phyloP scores from a whole-genome alignment of 2,329 filamentous ascomycete species.

The Paraconiothyrium sp. region DNA sequence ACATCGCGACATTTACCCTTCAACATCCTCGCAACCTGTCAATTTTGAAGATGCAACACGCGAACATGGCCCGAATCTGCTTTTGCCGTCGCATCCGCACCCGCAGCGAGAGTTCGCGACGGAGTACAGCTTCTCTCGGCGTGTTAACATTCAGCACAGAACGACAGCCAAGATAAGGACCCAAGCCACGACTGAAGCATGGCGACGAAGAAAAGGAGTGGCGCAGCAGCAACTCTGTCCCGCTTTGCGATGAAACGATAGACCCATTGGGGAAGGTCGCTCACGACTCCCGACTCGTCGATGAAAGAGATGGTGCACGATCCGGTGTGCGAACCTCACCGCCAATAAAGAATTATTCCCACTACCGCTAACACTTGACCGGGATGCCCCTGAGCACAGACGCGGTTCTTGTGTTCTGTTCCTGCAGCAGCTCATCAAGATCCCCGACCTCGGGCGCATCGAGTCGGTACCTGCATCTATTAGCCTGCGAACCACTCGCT shows the following conservation, averaged over 20 bases:
- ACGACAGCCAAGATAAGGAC: neutral
- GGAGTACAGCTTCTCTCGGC: neutral
- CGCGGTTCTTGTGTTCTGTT: slow-evolving; percentile 9
- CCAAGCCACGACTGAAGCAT: slow-evolving; percentile 2
- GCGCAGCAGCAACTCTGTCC: slow-evolving; percentile 1
- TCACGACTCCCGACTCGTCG: neutral
- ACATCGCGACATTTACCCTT: neutral
- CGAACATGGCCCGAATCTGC: neutral
- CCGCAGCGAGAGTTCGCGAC: neutral
- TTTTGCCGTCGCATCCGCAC: neutral
- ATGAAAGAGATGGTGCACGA: slow-evolving; percentile 9
- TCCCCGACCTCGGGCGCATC: slow-evolving; percentile 7
- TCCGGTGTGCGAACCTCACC: slow-evolving; percentile 14
- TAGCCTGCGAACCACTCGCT: slow-evolving; percentile 7
- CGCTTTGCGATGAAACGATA: slow-evolving; percentile 9
- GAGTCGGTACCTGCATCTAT: slow-evolving; percentile 1
- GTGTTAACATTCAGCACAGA: neutral
- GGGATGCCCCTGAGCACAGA: slow-evolving; percentile 20
- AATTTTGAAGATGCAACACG: neutral
- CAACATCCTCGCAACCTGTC: neutral
- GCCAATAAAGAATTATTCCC: slow-evolving; percentile 5
- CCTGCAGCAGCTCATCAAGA: slow-evolving; percentile 13
- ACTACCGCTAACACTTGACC: slow-evolving; percentile 3
- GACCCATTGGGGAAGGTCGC: slow-evolving; percentile 5
- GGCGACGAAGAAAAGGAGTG: neutral